Evolutionary conservation across 1,284 basidiomycete species (phyloP).

Genomic region (Tylopilus sp.): DNA sequence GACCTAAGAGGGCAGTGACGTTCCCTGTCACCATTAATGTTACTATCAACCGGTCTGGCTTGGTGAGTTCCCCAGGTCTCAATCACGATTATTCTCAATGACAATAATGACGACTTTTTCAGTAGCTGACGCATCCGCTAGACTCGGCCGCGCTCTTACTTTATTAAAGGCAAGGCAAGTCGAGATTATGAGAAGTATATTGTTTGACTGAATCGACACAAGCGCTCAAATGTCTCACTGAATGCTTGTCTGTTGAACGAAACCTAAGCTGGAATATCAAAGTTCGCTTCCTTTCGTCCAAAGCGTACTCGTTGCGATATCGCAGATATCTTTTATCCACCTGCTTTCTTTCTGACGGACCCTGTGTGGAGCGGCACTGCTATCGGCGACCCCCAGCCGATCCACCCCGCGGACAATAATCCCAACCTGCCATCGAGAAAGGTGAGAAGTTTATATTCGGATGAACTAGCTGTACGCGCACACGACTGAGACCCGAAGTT

Average conservation of each 20-base stretch:
- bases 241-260: constrained; percentile 25
- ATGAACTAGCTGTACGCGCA: background rate
- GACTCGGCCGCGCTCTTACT: too few species aligned
- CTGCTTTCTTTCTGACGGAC: constrained; percentile 27
- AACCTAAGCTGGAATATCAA: constrained; percentile 32
- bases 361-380: constrained; percentile 2
- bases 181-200: background rate
- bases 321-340: constrained; percentile 29
- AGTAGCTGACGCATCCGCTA: too few species aligned
- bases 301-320: background rate
- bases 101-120: too few species aligned
- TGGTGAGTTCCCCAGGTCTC: too few species aligned
- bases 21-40: too few species aligned
- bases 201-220: constrained; percentile 10
- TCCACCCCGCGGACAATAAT: constrained; percentile 24
- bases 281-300: constrained; percentile 6
- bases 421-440: constrained; percentile 17
- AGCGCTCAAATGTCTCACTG: constrained; percentile 30
- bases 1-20: too few species aligned
- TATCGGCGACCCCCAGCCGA: constrained; percentile 9
- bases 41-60: too few species aligned
- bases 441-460: constrained; percentile 12
- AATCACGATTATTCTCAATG: too few species aligned
- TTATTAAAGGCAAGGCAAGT: constrained; percentile 26
- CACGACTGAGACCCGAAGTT: constrained; percentile 24